Evolutionary conservation across 345 rosid species (phyloP), one percentile per base, ranked within the genome.

Genomic region (Syzygium oleosum): DNA sequence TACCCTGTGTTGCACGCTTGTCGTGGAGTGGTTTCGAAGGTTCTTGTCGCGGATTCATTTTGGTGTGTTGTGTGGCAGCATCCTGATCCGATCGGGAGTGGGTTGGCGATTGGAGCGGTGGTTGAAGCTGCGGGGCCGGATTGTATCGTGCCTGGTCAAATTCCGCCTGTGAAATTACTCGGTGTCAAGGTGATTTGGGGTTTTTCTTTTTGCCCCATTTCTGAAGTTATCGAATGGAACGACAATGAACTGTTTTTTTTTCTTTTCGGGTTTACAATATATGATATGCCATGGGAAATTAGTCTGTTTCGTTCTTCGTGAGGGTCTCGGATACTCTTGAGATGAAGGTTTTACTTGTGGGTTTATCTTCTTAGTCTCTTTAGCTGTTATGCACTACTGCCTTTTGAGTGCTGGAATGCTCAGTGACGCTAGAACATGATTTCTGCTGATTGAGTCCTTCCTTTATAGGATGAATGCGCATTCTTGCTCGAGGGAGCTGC

Each of bases 101-200:
- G 99, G 17, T 86, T 97, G 84, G 99, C 94, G 19, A 88, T 89
- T 73, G 98, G 91, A 25, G 99, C 99, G 0, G 88, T 95, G 5
- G 93, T 97, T 34, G 99, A 97, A 92, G 90, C 99, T 8, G 99
- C 98, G 2, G 98, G 99, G 15, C 96, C 99, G 5, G 99, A 96
- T 87, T 96, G 98, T 85, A 90, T 95, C 84, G 95, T 97, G 55
- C 98, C 99, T 16, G 99, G 99, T 5, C 98, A 94, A 89, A 91
- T 94, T 85, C 93, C 94, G 2, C 99, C 99, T 54, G 80, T 95
- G 87, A 92, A 93, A 14, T 87, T 97, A 29, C 97, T 97, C 52
- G 99, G 99, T 87, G 88, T 96, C 86, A 95, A 95, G 97, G 99
- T 97, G 86, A 53, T 43, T 52, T 1, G 61, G 5, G 61, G 31